Conservation (phyloP, 2,329 filamentous ascomycete species). For the Trichoderma afroharzianum region DNA sequence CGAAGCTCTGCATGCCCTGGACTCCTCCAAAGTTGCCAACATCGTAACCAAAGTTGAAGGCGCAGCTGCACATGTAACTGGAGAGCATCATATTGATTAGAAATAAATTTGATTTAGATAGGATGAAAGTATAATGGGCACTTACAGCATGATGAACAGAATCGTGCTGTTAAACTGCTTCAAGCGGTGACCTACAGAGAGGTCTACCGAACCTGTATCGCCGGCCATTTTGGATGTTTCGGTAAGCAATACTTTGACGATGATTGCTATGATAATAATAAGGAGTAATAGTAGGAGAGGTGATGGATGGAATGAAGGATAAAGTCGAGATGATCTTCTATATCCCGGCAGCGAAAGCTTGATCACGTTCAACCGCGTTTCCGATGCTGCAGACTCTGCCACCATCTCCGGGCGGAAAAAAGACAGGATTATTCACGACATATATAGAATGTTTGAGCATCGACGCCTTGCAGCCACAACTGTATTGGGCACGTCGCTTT, state of each 20-base stretch:
- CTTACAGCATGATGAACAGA: constrained; percentile 11
- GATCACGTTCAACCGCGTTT: constrained; percentile 3
- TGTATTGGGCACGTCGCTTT: not conserved
- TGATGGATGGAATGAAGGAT: not conserved
- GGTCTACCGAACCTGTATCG: not conserved
- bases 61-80: constrained; percentile 26
- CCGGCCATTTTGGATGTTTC: not conserved
- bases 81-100: not conserved
- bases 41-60: constrained; percentile 29
- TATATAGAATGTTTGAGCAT: constrained; percentile 11
- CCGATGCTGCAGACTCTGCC: not conserved
- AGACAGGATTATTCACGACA: constrained; percentile 14
- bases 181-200: constrained; percentile 4
- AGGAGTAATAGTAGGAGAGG: not conserved
- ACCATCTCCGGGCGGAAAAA: not conserved
- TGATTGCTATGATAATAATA: not conserved
- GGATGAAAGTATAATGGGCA: not conserved
- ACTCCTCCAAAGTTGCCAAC: constrained; percentile 28
- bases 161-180: constrained; percentile 9
- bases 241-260: not conserved
- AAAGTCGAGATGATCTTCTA: not conserved
- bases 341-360: not conserved
- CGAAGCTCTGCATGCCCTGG: constrained; percentile 27
- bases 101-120: not conserved
- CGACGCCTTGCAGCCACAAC: not conserved